Evolutionary conservation across 2,329 filamentous ascomycete species (phyloP).

Genomic region (Neofusicoccum umdonicola): DNA sequence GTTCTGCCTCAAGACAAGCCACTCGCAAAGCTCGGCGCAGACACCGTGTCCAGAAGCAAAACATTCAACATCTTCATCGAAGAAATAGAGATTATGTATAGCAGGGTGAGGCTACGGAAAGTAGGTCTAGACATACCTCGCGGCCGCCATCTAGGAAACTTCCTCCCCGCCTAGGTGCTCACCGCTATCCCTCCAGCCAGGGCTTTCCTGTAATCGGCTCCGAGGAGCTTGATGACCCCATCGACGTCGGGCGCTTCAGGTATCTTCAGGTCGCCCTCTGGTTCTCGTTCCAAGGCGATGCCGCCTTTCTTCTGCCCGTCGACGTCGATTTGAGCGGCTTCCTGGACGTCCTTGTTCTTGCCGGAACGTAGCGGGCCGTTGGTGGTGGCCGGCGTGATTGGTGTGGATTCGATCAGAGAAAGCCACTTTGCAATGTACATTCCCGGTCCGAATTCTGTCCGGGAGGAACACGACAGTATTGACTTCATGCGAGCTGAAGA

Average conservation of each 20-base stretch:
- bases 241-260: constrained; percentile 31
- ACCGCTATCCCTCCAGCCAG: constrained; percentile 22
- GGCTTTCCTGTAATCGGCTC: constrained; percentile 31
- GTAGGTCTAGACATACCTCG: not conserved
- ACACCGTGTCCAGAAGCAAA: not conserved
- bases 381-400: constrained; percentile 60
- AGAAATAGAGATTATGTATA: constrained; percentile 12
- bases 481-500: constrained; percentile 57
- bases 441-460: constrained; percentile 51
- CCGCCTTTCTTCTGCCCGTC: constrained; percentile 30
- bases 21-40: not conserved
- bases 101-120: not conserved
- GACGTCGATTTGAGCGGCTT: constrained; percentile 34
- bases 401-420: constrained; percentile 65
- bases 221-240: constrained; percentile 31
- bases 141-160: not conserved
- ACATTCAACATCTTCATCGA: not conserved
- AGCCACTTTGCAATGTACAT: constrained; percentile 74
- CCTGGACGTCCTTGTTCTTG: constrained; percentile 33
- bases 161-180: not conserved
- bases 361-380: constrained; percentile 52
- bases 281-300: constrained; percentile 26
- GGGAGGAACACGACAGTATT: constrained; percentile 47
- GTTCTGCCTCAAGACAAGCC: not conserved
- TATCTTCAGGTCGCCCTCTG: constrained; percentile 23